phyloP scores from a whole-genome alignment of 768 basidiomycete species.

The Boletellus ananas region DNA sequence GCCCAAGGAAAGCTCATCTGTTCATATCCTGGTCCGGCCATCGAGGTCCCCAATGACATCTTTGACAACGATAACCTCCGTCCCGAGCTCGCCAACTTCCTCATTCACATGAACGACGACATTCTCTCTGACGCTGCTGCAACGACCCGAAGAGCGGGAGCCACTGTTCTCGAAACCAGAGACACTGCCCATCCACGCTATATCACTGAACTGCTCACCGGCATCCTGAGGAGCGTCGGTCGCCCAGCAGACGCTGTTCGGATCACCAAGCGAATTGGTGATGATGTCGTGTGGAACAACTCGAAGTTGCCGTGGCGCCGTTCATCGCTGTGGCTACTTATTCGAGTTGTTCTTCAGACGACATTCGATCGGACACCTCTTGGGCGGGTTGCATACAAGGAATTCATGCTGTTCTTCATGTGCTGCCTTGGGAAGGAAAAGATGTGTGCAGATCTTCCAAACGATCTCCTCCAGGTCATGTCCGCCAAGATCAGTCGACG shows the following conservation, averaged over 20 bases:
- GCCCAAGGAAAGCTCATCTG: constrained; percentile 41
- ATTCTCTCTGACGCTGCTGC: constrained; percentile 32
- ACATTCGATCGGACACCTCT: constrained; percentile 21
- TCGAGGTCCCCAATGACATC: constrained; percentile 30
- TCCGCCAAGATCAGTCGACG: constrained; percentile 37
- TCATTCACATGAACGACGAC: constrained; percentile 31
- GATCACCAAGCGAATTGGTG: constrained; percentile 42
- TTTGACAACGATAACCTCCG: constrained; percentile 30
- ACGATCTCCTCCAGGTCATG: constrained; percentile 37
- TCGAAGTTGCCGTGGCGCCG: constrained; percentile 45
- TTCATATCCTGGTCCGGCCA: constrained; percentile 46
- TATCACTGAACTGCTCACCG: constrained; percentile 42
- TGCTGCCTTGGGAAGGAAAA: constrained; percentile 7
- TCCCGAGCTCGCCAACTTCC: constrained; percentile 35
- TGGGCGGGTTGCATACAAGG: constrained; percentile 26
- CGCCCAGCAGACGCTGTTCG: constrained; percentile 26
- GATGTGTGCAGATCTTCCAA: constrained; percentile 7
- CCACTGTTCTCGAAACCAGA: constrained; percentile 33
- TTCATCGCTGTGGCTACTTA: constrained; percentile 46
- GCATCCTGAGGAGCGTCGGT: constrained; percentile 39
- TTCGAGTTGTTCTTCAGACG: constrained; percentile 44
- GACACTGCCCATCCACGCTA: constrained; percentile 41
- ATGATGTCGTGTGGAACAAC: constrained; percentile 44
- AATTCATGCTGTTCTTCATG: constrained; percentile 33
- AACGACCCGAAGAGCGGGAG: constrained; percentile 34